phyloP scores from a whole-genome alignment of 257 asterid species.

The Schizonepeta tenuifolia region DNA sequence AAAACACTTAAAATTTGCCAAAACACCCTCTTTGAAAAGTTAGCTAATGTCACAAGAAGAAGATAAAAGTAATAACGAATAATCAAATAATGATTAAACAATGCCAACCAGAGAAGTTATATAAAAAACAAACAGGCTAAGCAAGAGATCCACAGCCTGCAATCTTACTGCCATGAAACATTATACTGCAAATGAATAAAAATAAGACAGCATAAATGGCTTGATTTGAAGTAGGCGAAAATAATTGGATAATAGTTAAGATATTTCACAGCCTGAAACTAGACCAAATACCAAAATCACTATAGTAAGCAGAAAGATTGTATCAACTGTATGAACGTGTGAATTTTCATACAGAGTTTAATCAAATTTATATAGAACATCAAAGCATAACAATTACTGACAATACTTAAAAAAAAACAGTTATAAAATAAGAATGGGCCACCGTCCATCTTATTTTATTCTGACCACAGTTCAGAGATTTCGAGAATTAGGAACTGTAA shows the following conservation, averaged over 20 bases:
- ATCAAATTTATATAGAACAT: too few relatives aligned
- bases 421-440: too few relatives aligned
- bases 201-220: slow-evolving; percentile 3
- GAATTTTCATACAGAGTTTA: background rate
- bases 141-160: slow-evolving; percentile 12
- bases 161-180: background rate
- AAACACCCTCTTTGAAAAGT: background rate
- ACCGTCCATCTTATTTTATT: too few relatives aligned
- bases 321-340: background rate
- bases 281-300: background rate
- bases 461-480: too few relatives aligned
- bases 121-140: slow-evolving; percentile 7
- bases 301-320: background rate
- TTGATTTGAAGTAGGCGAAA: background rate
- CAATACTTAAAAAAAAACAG: background rate
- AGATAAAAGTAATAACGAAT: background rate
- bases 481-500: too few relatives aligned
- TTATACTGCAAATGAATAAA: background rate
- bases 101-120: slow-evolving; percentile 12
- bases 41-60: slow-evolving; percentile 5
- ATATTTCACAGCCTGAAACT: background rate
- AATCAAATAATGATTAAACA: background rate
- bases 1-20: background rate
- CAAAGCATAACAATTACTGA: background rate
- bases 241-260: background rate